These are phyloP conservation scores for Neolentinus lepideus DNA, from an alignment of 1,284 basidiomycete species.

Conservation along the genomic window DNA sequence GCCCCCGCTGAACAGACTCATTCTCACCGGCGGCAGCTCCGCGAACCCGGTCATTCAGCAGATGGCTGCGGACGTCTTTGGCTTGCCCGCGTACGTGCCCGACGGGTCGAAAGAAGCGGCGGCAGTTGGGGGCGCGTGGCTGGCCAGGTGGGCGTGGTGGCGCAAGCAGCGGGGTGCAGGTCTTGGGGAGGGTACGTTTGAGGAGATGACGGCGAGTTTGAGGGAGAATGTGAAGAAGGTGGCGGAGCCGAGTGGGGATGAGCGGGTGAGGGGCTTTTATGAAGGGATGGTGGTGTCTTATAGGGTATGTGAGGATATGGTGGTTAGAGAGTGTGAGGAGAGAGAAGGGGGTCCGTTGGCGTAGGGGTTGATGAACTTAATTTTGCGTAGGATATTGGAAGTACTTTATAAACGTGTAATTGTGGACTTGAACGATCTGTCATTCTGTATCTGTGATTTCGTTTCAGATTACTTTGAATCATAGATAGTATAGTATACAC, in stretches of 20 bases:
- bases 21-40: slow-evolving; percentile 79
- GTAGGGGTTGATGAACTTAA: neutral
- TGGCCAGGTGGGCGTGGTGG: slow-evolving; percentile 71
- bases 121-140: slow-evolving; percentile 61
- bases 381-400: too few species aligned
- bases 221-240: slow-evolving; percentile 47
- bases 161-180: slow-evolving; percentile 27
- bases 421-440: too few species aligned
- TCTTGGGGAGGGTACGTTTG: slow-evolving; percentile 36
- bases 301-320: slow-evolving; percentile 30
- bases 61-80: slow-evolving; percentile 74
- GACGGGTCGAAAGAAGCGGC: slow-evolving; percentile 58
- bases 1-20: slow-evolving; percentile 57
- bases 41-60: slow-evolving; percentile 71
- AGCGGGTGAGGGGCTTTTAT: slow-evolving; percentile 21
- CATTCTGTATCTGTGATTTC: too few species aligned
- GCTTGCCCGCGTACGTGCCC: slow-evolving; percentile 64
- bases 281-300: slow-evolving; percentile 28
- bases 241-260: slow-evolving; percentile 40
- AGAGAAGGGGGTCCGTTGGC: neutral
- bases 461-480: too few species aligned
- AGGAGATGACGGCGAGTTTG: slow-evolving; percentile 49
- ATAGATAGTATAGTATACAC: too few species aligned
- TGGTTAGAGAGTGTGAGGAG: slow-evolving; percentile 17
- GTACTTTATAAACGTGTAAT: neutral